Conservation (phyloP, 345 rosid genomes). For the Acer campestre region DNA sequence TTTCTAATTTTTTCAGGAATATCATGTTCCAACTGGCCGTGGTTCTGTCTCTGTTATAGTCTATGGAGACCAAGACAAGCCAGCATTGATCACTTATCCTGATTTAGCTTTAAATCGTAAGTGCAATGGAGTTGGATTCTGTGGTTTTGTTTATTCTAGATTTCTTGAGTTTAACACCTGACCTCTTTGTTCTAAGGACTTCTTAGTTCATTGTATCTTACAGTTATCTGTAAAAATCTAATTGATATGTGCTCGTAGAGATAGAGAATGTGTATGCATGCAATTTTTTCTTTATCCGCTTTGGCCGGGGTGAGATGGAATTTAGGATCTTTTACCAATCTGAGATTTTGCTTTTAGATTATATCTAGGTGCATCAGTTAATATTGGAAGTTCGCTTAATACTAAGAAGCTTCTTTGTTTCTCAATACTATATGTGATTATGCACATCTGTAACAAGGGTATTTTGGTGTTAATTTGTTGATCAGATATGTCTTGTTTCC, state of each 20-base stretch:
- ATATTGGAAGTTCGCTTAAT: neutral
- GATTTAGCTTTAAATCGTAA: constrained; percentile 85
- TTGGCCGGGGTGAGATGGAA: neutral
- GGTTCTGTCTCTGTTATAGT: constrained; percentile 88
- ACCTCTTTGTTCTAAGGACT: neutral
- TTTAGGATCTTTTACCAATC: neutral
- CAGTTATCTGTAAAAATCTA: neutral
- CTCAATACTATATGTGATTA: neutral
- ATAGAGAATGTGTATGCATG: neutral
- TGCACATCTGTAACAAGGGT: neutral
- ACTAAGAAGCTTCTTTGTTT: neutral
- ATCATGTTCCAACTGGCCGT: constrained; percentile 64
- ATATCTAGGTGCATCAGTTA: neutral
- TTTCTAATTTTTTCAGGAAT: constrained; percentile 53
- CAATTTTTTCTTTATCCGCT: neutral
- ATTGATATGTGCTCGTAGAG: neutral
- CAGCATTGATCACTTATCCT: constrained; percentile 86
- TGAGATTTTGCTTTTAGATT: neutral
- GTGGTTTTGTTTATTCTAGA: constrained; percentile 12
- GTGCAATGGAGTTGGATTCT: constrained; percentile 28
- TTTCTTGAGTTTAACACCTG: constrained; percentile 7
- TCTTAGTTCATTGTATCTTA: neutral
- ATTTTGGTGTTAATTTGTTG: constrained; percentile 13
- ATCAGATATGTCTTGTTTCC: constrained; percentile 91
- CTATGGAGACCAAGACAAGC: constrained; percentile 82